A percentile compares a stretch with the other conserved stretches of the same genome.
Conservation (phyloP, 2,329 filamentous ascomycete genomes). For the Colletotrichum scovillei region DNA sequence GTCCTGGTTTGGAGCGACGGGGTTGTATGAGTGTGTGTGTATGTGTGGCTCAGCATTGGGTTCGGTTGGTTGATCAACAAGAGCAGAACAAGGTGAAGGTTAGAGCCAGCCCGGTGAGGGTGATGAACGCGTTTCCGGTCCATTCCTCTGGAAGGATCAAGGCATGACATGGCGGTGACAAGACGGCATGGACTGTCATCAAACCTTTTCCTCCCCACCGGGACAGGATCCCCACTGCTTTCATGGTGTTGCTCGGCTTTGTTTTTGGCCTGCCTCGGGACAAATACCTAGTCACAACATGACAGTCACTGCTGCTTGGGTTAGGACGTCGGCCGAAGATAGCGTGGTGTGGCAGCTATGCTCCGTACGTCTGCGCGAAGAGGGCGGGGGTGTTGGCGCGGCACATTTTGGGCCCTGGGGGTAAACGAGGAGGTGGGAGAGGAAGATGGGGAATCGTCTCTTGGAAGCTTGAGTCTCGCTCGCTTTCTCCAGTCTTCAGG, state of each 20-base stretch:
- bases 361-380: neutral
- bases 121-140: neutral
- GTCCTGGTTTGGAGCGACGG: conserved; percentile 2
- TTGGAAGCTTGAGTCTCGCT: neutral
- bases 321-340: conserved; percentile 9
- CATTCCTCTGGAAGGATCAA: neutral
- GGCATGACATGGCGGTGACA: conserved; percentile 24
- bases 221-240: conserved; percentile 14
- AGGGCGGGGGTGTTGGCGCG: conserved; percentile 15
- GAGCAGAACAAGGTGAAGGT: neutral
- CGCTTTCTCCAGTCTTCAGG: conserved; percentile 30
- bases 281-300: conserved; percentile 13
- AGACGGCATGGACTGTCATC: conserved; percentile 18
- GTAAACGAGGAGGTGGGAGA: neutral
- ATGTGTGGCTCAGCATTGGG: neutral
- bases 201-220: conserved; percentile 22
- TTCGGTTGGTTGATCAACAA: neutral
- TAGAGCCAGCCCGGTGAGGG: neutral
- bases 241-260: conserved; percentile 13
- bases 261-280: conserved; percentile 22
- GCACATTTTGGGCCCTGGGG: neutral
- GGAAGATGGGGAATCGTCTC: conserved; percentile 15
- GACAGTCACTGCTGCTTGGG: neutral
- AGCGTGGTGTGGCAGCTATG: neutral
- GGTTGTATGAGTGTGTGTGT: neutral